Conservation (phyloP, 768 basidiomycete genomes). For the Kwoniella shandongensis region DNA sequence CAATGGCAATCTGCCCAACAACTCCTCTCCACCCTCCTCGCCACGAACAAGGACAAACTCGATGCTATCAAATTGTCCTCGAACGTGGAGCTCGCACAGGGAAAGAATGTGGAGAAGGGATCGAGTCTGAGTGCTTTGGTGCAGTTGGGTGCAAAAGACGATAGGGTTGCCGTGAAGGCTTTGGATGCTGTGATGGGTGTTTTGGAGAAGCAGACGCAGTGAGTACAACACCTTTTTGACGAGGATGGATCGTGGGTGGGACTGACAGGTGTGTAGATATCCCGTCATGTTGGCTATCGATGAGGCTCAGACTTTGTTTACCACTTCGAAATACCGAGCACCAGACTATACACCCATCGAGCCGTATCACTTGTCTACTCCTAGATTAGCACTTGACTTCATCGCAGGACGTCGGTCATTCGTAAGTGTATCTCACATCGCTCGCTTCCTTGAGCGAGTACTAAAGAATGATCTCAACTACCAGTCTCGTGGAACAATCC, state of each 20-base stretch:
- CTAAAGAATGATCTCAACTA: not conserved
- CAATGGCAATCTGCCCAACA: slow-evolving; percentile 69
- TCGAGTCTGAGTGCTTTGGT: slow-evolving; percentile 61
- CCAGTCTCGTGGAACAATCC: slow-evolving; percentile 68
- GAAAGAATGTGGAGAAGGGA: slow-evolving; percentile 14
- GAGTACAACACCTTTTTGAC: slow-evolving; percentile 34
- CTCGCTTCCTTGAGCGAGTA: not conserved
- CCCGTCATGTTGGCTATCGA: slow-evolving; percentile 84
- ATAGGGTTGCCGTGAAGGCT: slow-evolving; percentile 60
- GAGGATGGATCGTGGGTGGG: slow-evolving; percentile 3
- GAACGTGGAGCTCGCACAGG: slow-evolving; percentile 16
- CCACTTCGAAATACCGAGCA: slow-evolving; percentile 66
- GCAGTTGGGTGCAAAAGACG: slow-evolving; percentile 62
- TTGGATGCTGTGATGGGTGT: slow-evolving; percentile 64
- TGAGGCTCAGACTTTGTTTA: slow-evolving; percentile 79
- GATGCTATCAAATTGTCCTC: slow-evolving; percentile 25
- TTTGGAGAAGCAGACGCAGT: slow-evolving; percentile 68
- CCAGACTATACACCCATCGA: slow-evolving; percentile 69
- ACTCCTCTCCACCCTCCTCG: slow-evolving; percentile 57
- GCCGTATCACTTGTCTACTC: slow-evolving; percentile 75
- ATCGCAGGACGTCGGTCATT: slow-evolving; percentile 69
- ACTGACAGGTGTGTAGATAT: slow-evolving; percentile 56
- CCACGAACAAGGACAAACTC: slow-evolving; percentile 61
- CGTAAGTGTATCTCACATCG: slow-evolving; percentile 57
- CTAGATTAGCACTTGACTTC: slow-evolving; percentile 74